A percentile compares a stretch with the other conserved stretches of the same genome.
Conservation (phyloP, 768 basidiomycete species). For the Trametes gibbosa region DNA sequence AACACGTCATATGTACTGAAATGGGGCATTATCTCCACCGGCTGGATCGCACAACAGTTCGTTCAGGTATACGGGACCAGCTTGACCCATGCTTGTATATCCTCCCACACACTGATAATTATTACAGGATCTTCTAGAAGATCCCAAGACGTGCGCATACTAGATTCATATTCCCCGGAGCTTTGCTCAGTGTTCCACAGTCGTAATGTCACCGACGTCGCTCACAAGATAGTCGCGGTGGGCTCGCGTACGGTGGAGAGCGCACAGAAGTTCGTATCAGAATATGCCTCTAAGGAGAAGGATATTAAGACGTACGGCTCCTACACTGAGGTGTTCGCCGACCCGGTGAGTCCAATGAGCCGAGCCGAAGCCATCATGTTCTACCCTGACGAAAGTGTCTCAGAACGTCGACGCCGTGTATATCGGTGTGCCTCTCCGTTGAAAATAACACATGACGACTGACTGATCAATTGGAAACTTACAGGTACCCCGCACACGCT, state of each 20-base stretch:
- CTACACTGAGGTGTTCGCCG: constrained; percentile 72
- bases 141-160: constrained; percentile 62
- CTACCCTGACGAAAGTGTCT: neutral
- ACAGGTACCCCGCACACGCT: constrained; percentile 81
- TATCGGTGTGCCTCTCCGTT: constrained; percentile 44
- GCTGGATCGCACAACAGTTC: constrained; percentile 65
- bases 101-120: neutral
- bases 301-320: constrained; percentile 66
- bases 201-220: constrained; percentile 62
- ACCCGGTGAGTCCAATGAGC: constrained; percentile 45
- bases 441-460: too few species aligned
- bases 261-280: constrained; percentile 66
- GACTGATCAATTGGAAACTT: neutral
- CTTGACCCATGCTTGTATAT: neutral
- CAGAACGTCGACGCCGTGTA: constrained; percentile 77
- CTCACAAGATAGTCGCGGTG: constrained; percentile 68
- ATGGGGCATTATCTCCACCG: constrained; percentile 90
- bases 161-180: neutral
- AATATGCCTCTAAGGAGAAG: constrained; percentile 46
- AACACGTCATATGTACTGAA: constrained; percentile 46
- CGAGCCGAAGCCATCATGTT: neutral
- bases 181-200: constrained; percentile 32
- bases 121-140: constrained; percentile 66
- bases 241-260: constrained; percentile 72
- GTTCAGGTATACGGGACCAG: constrained; percentile 47